Base-by-base conservation (phyloP, 2,329 filamentous ascomycete species). In the Apiospora sp. region DNA sequence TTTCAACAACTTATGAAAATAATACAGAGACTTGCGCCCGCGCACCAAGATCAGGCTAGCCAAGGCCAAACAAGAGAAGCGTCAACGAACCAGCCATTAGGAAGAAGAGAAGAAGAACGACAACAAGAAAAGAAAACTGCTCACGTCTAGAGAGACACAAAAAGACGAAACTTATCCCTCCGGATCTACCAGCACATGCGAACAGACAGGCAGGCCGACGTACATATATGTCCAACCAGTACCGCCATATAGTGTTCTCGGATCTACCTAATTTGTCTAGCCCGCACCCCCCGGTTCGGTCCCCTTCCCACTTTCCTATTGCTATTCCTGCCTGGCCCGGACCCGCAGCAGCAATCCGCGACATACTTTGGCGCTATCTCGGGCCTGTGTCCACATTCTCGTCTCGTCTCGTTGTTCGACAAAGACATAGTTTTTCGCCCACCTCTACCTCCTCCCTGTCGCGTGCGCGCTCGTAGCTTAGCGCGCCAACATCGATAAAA, bases 401-500 rank as follows among this genome's bases (percentile, higher is more conserved):
- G 48, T 37, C 58, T 64, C 44, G 43, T 69, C 48, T 49, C 67
- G 43, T 69, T 49, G 37, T 49, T 69, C 67, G 48, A 69, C 44
- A 48, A 69, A 69, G 67, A 69, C 67, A 48, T 68, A 69, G 67
- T 69, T 69, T 69, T n/a, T 30, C 30, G 30, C 46, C 48, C 30
- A 37, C 68, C 30, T 24, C 46, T 41, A 41, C 24, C 43, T 46
- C 41, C 58, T 68, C 44, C 70, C 73, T 71, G 76, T 79, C 78
- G 78, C 78, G 78, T 78, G 78, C 78, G 78, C 79, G 80, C 80
- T 76, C 73, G 74, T 77, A 73, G 73, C 76, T 76, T 76, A 79
- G 80, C 79, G 79, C 81, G 79, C 81, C 79, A 74, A 76, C 74
- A 72, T 72, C 75, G 78, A 79, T 77, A 80, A 86, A 82, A 78